phyloP scores from a whole-genome alignment of 2,329 filamentous ascomycete species.

The Seiridium cupressi region DNA sequence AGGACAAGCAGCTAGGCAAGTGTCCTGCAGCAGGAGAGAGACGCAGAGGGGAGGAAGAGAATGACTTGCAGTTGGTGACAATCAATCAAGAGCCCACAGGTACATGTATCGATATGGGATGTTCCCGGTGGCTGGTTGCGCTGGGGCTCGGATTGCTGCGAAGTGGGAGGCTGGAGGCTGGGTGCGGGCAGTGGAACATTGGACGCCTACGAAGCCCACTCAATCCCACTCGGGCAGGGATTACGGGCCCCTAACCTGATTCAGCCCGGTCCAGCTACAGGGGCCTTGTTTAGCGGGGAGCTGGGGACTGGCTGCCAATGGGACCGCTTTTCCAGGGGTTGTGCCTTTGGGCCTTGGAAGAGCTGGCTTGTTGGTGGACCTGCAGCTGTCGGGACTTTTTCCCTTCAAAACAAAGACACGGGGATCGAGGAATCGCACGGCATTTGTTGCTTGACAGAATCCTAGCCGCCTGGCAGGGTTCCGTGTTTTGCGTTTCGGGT shows the following conservation, averaged over 20 bases:
- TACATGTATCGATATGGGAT: background rate
- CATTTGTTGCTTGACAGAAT: background rate
- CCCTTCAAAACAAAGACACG: background rate
- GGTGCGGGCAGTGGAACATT: slow-evolving; percentile 6
- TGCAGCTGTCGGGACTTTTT: background rate
- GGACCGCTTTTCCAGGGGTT: slow-evolving; percentile 1
- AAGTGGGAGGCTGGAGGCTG: slow-evolving; percentile 10
- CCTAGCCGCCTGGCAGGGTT: background rate
- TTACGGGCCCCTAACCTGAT: background rate
- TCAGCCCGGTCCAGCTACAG: slow-evolving; percentile 11
- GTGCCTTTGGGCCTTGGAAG: slow-evolving; percentile 3
- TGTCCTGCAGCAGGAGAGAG: slow-evolving; percentile 2
- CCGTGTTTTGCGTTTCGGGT: background rate
- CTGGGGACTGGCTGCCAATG: slow-evolving; percentile 17
- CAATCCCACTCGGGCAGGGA: background rate
- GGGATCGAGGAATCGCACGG: slow-evolving; percentile 1
- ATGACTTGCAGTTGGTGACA: slow-evolving; percentile 4
- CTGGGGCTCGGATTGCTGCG: background rate
- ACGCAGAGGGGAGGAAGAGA: slow-evolving; percentile 1
- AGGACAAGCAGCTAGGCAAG: background rate
- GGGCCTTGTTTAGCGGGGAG: slow-evolving; percentile 26
- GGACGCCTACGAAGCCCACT: background rate
- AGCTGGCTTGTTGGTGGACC: background rate
- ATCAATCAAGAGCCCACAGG: background rate
- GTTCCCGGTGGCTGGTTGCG: slow-evolving; percentile 6